These are phyloP conservation scores for Saprolegnia parasitica DNA, from an alignment of 352 stramenopile species.

Conservation along the genomic window DNA sequence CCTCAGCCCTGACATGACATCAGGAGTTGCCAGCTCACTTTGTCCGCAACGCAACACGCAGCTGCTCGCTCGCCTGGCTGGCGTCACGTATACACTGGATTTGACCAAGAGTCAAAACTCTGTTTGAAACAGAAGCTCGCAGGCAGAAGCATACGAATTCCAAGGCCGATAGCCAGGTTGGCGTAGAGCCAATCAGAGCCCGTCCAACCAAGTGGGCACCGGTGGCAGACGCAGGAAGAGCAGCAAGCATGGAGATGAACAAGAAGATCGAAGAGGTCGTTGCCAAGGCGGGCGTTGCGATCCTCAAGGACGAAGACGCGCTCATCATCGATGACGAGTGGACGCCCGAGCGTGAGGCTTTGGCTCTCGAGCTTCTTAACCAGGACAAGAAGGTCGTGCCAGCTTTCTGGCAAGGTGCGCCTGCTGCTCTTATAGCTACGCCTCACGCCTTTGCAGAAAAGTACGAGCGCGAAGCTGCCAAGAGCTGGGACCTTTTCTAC, in stretches of 20 bases:
- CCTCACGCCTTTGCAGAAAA: slow-evolving; percentile 41
- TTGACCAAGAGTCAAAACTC: too few relatives aligned
- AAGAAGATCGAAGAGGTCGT: slow-evolving; percentile 72
- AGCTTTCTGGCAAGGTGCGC: slow-evolving; percentile 70
- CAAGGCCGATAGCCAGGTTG: too few relatives aligned
- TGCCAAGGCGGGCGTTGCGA: slow-evolving; percentile 57
- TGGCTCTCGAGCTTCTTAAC: slow-evolving; percentile 58
- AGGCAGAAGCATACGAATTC: too few relatives aligned
- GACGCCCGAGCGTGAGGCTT: slow-evolving; percentile 68
- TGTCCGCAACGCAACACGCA: too few relatives aligned
- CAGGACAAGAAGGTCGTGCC: slow-evolving; percentile 77
- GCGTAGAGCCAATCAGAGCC: not conserved
- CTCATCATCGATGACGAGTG: slow-evolving; percentile 79
- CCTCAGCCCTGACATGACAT: too few relatives aligned
- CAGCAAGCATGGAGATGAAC: slow-evolving; percentile 39
- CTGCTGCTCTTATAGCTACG: slow-evolving; percentile 22
- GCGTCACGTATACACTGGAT: too few relatives aligned
- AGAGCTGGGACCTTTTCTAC: slow-evolving; percentile 94
- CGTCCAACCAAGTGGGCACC: not conserved
- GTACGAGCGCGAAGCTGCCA: slow-evolving; percentile 76
- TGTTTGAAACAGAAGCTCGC: too few relatives aligned
- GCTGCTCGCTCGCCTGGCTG: too few relatives aligned
- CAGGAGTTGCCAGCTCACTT: too few relatives aligned
- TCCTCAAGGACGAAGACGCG: slow-evolving; percentile 56
- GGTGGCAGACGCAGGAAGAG: not conserved